Evolutionary conservation across 805 yeast species (phyloP).

Genomic region (Wickerhamomyces pijperi): DNA sequence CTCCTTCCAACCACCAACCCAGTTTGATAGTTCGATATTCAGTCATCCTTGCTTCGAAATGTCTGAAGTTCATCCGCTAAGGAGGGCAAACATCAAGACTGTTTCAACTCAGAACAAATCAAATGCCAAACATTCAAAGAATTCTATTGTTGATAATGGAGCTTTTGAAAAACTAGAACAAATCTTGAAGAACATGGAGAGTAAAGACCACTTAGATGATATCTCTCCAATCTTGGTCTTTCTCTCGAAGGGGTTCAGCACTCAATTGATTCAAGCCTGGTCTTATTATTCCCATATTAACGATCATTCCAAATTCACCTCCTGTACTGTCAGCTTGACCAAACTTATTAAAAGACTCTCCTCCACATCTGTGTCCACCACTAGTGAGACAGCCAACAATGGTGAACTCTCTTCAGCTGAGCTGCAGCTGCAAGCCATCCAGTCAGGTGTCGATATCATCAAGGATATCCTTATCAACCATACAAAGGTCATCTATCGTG

Average conservation of each 20-base stretch:
- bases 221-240: conserved; percentile 18
- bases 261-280: conserved; percentile 34
- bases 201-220: conserved; percentile 4
- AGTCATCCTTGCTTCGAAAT: too few species aligned
- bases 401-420: too few species aligned
- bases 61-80: too few species aligned
- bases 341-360: conserved; percentile 20
- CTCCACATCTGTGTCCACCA: conserved; percentile 10
- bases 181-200: conserved; percentile 3
- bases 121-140: too few species aligned
- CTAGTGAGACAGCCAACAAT: too few species aligned
- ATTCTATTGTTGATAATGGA: conserved; percentile 5
- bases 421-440: too few species aligned
- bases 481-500: conserved; percentile 55
- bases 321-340: conserved; percentile 29
- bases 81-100: too few species aligned
- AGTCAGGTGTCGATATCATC: conserved; percentile 28
- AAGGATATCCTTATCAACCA: conserved; percentile 44
- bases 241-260: conserved; percentile 23
- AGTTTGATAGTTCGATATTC: too few species aligned
- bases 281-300: conserved; percentile 33
- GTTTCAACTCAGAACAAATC: too few species aligned
- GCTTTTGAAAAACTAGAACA: conserved; percentile 12
- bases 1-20: too few species aligned
- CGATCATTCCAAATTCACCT: conserved; percentile 40